These are phyloP conservation scores for Heliamphora pulchella DNA, from an alignment of 179 eudicot species.

Conservation along the genomic window DNA sequence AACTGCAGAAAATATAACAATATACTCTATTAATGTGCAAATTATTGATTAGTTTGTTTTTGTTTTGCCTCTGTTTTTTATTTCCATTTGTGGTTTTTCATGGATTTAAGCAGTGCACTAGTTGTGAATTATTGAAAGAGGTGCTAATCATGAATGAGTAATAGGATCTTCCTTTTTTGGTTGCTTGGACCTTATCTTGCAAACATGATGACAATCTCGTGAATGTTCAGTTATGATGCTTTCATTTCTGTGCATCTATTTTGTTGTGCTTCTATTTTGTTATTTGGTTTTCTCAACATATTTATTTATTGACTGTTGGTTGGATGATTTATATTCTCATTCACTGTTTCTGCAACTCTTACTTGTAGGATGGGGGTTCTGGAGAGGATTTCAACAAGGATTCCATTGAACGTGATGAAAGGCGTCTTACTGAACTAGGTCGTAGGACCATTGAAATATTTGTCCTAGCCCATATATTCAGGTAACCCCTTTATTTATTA, in stretches of 20 bases:
- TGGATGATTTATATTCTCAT: not conserved
- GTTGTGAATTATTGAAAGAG: not conserved
- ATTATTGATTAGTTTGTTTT: constrained; percentile 2
- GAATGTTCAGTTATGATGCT: not conserved
- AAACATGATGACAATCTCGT: not conserved
- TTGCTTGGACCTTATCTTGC: not conserved
- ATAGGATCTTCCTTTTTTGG: not conserved
- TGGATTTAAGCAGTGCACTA: not conserved
- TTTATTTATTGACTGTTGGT: not conserved
- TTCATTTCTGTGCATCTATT: not conserved
- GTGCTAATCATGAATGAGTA: not conserved
- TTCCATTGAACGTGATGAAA: constrained; percentile 83
- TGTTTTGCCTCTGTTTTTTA: not conserved
- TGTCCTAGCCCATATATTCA: constrained; percentile 78
- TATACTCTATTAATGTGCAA: too few species aligned
- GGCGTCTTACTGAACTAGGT: constrained; percentile 87
- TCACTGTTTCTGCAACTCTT: constrained; percentile 12
- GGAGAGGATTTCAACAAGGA: constrained; percentile 84
- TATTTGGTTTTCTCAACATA: not conserved
- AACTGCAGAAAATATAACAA: too few species aligned
- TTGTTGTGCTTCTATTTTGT: not conserved
- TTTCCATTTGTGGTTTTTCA: not conserved
- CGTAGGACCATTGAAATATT: constrained; percentile 93
- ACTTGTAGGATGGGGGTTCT: constrained; percentile 63
- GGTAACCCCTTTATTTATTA: constrained; percentile 32